Percentiles rank a stretch among this genome's conserved stretches.
phyloP scores from a whole-genome alignment of 305 asterid genomes.

The Coffea humblotiana region DNA sequence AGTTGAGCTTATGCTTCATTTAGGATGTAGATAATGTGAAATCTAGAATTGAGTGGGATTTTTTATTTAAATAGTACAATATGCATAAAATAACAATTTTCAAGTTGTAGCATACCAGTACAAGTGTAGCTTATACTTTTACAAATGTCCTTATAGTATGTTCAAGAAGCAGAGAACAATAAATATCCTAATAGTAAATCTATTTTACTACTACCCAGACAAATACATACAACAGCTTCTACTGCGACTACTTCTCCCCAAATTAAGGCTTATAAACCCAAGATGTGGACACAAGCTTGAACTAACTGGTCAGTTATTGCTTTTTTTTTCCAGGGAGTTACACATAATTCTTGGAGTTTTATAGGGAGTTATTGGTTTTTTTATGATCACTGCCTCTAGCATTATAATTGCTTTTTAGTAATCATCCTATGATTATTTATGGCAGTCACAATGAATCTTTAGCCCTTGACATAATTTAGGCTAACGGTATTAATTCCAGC shows the following conservation, averaged over 20 bases:
- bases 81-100: background rate
- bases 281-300: constrained; percentile 99
- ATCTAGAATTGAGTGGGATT: background rate
- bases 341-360: constrained; percentile 1
- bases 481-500: too few species aligned
- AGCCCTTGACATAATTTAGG: too few species aligned
- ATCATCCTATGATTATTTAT: too few species aligned
- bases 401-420: too few species aligned
- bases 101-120: background rate
- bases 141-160: background rate
- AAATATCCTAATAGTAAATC: background rate
- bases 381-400: background rate
- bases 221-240: constrained; percentile 95
- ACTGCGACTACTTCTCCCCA: constrained; percentile 88
- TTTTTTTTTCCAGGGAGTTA: background rate
- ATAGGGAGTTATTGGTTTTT: background rate
- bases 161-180: background rate
- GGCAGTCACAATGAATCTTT: too few species aligned
- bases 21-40: background rate
- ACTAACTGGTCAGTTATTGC: constrained; percentile 73
- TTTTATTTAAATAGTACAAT: background rate
- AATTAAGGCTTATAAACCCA: constrained; percentile 89
- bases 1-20: background rate
- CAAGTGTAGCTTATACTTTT: background rate
- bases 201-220: constrained; percentile 47